Conservation (phyloP, 2,329 filamentous ascomycete species). For the Dryadomyces sulphureus region DNA sequence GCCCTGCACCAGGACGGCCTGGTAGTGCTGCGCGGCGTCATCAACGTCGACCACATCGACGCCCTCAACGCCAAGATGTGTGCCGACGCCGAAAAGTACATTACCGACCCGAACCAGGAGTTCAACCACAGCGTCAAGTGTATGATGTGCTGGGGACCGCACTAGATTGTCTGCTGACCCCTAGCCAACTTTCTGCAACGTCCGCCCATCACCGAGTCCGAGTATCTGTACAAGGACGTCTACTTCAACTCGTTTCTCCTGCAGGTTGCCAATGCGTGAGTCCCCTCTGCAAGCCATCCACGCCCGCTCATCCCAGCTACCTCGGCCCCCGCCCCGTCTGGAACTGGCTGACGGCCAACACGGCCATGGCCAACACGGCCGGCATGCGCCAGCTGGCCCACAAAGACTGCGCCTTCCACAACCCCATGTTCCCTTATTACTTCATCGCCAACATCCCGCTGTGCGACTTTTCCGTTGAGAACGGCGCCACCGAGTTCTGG, state of each 20-base stretch:
- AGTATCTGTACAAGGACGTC: slow-evolving; percentile 21
- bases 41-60: slow-evolving; percentile 11
- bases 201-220: slow-evolving; percentile 18
- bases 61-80: slow-evolving; percentile 11
- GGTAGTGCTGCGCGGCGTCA: slow-evolving; percentile 12
- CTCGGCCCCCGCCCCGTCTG: slow-evolving; percentile 23
- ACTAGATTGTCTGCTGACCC: neutral
- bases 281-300: neutral
- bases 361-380: slow-evolving; percentile 20
- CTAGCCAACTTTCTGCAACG: slow-evolving; percentile 22
- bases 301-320: slow-evolving; percentile 16
- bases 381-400: slow-evolving; percentile 22
- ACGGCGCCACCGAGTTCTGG: slow-evolving; percentile 25
- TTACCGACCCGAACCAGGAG: slow-evolving; percentile 8
- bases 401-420: slow-evolving; percentile 22
- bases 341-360: slow-evolving; percentile 26
- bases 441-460: slow-evolving; percentile 24
- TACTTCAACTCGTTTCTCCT: slow-evolving; percentile 26
- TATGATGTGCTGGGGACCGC: slow-evolving; percentile 1
- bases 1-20: slow-evolving; percentile 14
- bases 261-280: slow-evolving; percentile 23
- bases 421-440: slow-evolving; percentile 22
- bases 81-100: slow-evolving; percentile 10
- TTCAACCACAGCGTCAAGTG: slow-evolving; percentile 14
- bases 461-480: slow-evolving; percentile 18